Base-by-base conservation (phyloP, 192 early-diverging fungal species). In the Diversispora epigaea region DNA sequence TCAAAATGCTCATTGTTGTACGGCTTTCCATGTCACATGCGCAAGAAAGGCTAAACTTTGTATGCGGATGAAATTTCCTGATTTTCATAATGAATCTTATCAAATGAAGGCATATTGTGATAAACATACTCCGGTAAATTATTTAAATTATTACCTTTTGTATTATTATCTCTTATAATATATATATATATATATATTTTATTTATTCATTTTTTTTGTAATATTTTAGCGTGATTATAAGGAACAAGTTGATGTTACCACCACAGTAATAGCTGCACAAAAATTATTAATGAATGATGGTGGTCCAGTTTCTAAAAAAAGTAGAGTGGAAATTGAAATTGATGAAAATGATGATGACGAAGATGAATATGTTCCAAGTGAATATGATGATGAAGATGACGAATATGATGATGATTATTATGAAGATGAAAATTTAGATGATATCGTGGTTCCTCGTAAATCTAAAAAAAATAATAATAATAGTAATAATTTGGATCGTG, bases 1-100 rank as follows among this genome's bases (percentile, higher is more conserved):
- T 81, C 86, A 90, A 57, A 91, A 93, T 71, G 91, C 91, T 55
- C 88, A 89, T 65, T 99, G 98, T 80, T 95, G 91, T 80, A 84
- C 87, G 0, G 92, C 96, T 0, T 99, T 96, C 78, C 98, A 99
- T 80, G 90, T 91, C 1, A 93, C 94, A 0, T 99, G 98, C 71
- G 98, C 95, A 9, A 87, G 94, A 4, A 90, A 89, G 66, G 94
- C 94, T 2, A 88, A 89, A 60, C 82, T 99, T 4, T 93, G 88
- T 73, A 96, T 99, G 94, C 88, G 89, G 25, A 92, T 93, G 76
- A 88, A 91, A 44, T 68, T 86, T 10, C 87, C 85, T 44, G 77
- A 78, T 45, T 79, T 80, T 25, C 83, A 87, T 58, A 85, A 83
- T 21, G 91, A 95, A 73, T 73, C 79, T 88, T 19, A 84, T 91